A percentile compares a stretch with the other conserved stretches of the same genome.
Evolutionary conservation across 352 stramenopile species (phyloP).

Genomic region (Globisporangium spiculum): DNA sequence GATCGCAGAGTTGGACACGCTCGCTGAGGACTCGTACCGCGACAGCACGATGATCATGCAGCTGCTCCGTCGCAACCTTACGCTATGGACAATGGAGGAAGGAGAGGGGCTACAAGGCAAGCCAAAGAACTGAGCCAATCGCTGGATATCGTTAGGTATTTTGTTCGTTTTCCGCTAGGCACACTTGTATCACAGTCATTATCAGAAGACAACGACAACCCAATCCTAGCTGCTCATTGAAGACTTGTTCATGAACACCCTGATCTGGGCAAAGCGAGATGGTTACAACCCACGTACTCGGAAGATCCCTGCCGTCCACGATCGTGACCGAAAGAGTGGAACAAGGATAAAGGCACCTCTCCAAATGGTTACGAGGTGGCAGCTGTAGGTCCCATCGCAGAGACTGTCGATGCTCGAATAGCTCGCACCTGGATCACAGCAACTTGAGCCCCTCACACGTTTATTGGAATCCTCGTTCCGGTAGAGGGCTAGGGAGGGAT

Average conservation of each 20-base stretch:
- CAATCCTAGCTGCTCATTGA: background rate
- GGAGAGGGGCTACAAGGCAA: constrained; percentile 78
- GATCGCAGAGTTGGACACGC: constrained; percentile 98
- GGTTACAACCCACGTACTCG: background rate
- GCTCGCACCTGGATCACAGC: background rate
- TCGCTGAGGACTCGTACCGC: constrained; percentile 99
- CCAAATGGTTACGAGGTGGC: background rate
- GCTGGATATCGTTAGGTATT: background rate
- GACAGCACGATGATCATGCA: constrained; percentile 99
- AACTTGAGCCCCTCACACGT: background rate
- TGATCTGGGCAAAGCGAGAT: background rate
- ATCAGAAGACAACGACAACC: too few relatives aligned
- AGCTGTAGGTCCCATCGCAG: background rate
- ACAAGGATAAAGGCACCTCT: background rate
- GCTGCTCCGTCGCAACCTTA: constrained; percentile 99
- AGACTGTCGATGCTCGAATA: background rate
- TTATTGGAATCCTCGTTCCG: background rate
- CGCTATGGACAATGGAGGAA: constrained; percentile 89
- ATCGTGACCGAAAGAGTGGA: background rate
- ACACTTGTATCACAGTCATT: background rate
- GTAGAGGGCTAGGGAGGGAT: background rate
- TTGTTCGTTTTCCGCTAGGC: background rate
- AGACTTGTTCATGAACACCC: background rate
- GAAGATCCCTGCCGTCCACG: background rate
- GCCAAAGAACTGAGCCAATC: background rate